These are phyloP conservation scores for Lipomyces spencermartinsiae DNA, from an alignment of 805 yeast species.

Conservation along the genomic window DNA sequence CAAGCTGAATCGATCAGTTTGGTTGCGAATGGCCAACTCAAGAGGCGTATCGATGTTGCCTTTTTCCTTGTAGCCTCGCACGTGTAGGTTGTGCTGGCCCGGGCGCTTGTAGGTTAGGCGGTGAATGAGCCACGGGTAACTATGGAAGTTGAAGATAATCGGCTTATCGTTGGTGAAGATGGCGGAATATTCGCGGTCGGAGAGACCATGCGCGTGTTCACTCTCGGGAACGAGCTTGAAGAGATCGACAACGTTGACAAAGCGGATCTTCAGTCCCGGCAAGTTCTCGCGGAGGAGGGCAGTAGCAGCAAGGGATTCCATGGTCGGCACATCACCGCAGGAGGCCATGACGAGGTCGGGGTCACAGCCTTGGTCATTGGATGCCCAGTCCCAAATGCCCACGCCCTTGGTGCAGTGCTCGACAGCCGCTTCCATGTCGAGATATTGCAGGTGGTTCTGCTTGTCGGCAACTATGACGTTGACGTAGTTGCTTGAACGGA, in stretches of 20 bases:
- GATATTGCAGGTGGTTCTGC: conserved; percentile 13
- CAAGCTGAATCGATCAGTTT: conserved; percentile 12
- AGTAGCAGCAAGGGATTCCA: conserved; percentile 17
- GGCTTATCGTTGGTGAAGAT: conserved; percentile 14
- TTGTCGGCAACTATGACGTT: conserved; percentile 17
- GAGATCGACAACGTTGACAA: conserved; percentile 16
- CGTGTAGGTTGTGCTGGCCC: conserved; percentile 14
- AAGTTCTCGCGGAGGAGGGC: conserved; percentile 17
- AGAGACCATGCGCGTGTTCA: conserved; percentile 12
- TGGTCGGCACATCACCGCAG: conserved; percentile 16
- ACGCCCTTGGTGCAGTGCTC: conserved; percentile 16
- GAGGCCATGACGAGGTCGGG: conserved; percentile 14
- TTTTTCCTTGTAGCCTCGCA: conserved; percentile 16
- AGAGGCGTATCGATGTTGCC: conserved; percentile 15
- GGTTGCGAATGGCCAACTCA: conserved; percentile 17
- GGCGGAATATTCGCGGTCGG: conserved; percentile 13
- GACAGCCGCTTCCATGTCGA: conserved; percentile 14
- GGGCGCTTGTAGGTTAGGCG: conserved; percentile 12
- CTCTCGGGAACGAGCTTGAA: conserved; percentile 11
- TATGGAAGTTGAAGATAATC: conserved; percentile 12
- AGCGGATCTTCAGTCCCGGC: conserved; percentile 13
- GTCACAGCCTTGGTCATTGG: conserved; percentile 15
- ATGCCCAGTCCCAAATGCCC: conserved; percentile 15
- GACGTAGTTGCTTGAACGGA: conserved; percentile 15
- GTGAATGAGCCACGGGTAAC: conserved; percentile 15